phyloP scores from a whole-genome alignment of 345 rosid species.

The Rhizophora mangle region DNA sequence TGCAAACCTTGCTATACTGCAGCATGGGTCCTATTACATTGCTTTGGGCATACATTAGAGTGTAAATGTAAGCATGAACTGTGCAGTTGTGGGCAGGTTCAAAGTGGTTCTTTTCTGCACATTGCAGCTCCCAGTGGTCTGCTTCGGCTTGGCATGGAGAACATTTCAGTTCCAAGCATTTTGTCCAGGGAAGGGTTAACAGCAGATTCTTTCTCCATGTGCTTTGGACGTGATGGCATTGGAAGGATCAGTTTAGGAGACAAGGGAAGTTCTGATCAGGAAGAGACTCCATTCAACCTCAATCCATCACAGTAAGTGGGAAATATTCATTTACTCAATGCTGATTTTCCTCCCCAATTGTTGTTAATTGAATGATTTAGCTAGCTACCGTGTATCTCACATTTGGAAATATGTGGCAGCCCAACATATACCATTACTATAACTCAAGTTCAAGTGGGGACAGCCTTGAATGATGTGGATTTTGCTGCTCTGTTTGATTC shows the following conservation, averaged over 20 bases:
- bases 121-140: conserved; percentile 88
- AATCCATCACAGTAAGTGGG: conserved; percentile 81
- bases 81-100: conserved; percentile 94
- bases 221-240: conserved; percentile 73
- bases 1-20: background rate
- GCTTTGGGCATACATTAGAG: conserved; percentile 18
- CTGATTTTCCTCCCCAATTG: background rate
- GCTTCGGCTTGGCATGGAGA: conserved; percentile 86
- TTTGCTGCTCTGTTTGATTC: conserved; percentile 73
- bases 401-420: conserved; percentile 41
- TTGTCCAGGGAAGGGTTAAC: conserved; percentile 65
- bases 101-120: conserved; percentile 84
- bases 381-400: conserved; percentile 7
- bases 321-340: conserved; percentile 34
- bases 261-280: conserved; percentile 75
- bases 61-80: conserved; percentile 33
- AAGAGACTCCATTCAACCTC: conserved; percentile 73
- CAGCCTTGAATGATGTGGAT: conserved; percentile 44
- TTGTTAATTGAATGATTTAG: conserved; percentile 4
- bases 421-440: conserved; percentile 64
- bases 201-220: conserved; percentile 88
- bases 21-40: background rate
- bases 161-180: conserved; percentile 79
- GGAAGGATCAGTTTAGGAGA: conserved; percentile 94
- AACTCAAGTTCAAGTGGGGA: conserved; percentile 66